Evolutionary conservation across 805 yeast genomes (phyloP).

Genomic region (Saccharomycopsis amapae): DNA sequence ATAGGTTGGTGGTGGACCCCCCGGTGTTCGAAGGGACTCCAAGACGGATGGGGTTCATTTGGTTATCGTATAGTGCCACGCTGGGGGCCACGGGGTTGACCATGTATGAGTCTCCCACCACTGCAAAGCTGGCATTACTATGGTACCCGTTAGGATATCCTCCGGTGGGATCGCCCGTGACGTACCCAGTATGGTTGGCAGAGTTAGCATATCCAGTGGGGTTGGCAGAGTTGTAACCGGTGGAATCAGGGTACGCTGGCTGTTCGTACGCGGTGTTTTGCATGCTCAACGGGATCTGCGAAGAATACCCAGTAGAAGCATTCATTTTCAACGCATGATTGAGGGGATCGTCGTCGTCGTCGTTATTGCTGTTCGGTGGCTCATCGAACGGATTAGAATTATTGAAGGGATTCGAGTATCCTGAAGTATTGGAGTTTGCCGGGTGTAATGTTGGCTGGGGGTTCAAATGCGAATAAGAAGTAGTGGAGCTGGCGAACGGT

Average conservation of each 20-base stretch:
- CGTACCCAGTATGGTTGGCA: not conserved
- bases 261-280: slow-evolving; percentile 2
- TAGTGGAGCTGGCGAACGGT: no score
- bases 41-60: slow-evolving; percentile 17
- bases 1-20: slow-evolving; percentile 2
- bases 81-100: slow-evolving; percentile 8
- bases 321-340: slow-evolving; percentile 9
- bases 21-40: slow-evolving; percentile 5
- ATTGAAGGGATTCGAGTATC: slow-evolving; percentile 2
- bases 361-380: no score
- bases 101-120: slow-evolving; percentile 19
- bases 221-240: no score
- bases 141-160: no score
- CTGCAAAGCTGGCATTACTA: no score
- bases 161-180: no score
- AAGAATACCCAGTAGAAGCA: not conserved
- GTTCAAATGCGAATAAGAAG: no score
- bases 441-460: not conserved
- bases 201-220: not conserved
- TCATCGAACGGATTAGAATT: not conserved
- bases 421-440: no score
- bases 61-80: slow-evolving; percentile 15
- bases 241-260: not conserved
- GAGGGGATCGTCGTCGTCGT: slow-evolving; percentile 3
- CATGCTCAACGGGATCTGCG: not conserved